Evolutionary conservation across 2,329 filamentous ascomycete genomes (phyloP), one percentile per base, ranked within the genome.

Genomic region (Xylariaceae sp.): DNA sequence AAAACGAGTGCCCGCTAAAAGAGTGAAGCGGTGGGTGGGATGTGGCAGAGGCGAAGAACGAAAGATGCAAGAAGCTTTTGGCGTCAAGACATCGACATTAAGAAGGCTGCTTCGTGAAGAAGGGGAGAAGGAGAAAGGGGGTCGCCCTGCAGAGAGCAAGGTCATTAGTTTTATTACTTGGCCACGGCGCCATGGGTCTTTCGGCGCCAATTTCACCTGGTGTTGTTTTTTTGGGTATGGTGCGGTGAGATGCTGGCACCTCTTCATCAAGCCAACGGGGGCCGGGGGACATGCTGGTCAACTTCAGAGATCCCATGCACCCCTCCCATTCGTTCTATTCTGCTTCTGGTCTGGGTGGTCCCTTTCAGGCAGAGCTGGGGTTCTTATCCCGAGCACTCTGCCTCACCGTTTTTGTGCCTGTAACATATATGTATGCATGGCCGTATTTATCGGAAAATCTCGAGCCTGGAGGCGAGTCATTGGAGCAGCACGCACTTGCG

Each of bases 1-100:
- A 67, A 72, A 88, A 88, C 76, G 86, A 89, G 79, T 85, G 87
- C 83, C 89, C 88, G 89, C 89, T 92, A 77, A 92, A 91, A 74
- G 89, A 91, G 85, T 91, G 88, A 90, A 90, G 87, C 87, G 86
- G 86, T 87, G 69, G 74, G 79, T 70, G 65, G 66, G 68, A 64
- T 67, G 30, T 41, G 70, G 70, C 66, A 67, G 72, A 78, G 77
- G 71, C 72, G 77, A 75, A 76, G 69, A 75, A 76, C 74, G 77
- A 80, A 79, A 79, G 76, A 73, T 68, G 73, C 70, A 53, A 65
- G 64, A 70, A 68, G 68, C 70, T 73, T 73, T 73, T 75, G 74
- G 72, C 74, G 77, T 74, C 77, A 72, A n/a, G 75, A 76, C 75
- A 74, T 76, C 73, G 78, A 77, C 75, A 78, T 79, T 73, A 67